A percentile compares a stretch with the other conserved stretches of the same genome.
phyloP scores from a whole-genome alignment of 1,284 basidiomycete genomes.

The Earliella scabrosa region DNA sequence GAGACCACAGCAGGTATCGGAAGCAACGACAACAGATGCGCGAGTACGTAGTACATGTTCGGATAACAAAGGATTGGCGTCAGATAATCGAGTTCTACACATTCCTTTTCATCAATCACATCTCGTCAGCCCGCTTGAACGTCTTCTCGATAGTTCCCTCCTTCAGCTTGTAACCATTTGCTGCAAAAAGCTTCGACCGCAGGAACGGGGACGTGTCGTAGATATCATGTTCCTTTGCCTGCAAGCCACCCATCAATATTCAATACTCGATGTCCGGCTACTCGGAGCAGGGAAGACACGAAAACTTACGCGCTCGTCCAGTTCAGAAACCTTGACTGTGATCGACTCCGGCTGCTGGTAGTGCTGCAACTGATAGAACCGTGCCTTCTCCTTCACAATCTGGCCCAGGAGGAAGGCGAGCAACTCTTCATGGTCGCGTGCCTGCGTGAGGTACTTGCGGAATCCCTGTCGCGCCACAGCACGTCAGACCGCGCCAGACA shows the following conservation, averaged over 20 bases:
- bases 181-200: slow-evolving; percentile 80
- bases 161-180: slow-evolving; percentile 86
- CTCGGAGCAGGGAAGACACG: not conserved
- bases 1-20: not conserved
- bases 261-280: not conserved
- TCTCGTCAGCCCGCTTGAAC: slow-evolving; percentile 43
- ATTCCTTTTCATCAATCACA: slow-evolving; percentile 3
- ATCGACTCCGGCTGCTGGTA: slow-evolving; percentile 80
- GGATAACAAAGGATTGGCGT: not conserved
- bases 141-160: slow-evolving; percentile 72
- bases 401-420: slow-evolving; percentile 94
- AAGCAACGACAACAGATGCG: not conserved
- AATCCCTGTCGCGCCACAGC: slow-evolving; percentile 65
- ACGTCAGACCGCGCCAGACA: slow-evolving; percentile 4
- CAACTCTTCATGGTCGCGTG: slow-evolving; percentile 94
- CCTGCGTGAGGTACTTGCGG: slow-evolving; percentile 96
- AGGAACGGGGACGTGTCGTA: slow-evolving; percentile 91
- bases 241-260: not conserved
- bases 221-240: slow-evolving; percentile 96
- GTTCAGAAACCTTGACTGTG: slow-evolving; percentile 74
- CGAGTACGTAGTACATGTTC: not conserved
- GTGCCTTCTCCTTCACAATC: slow-evolving; percentile 93
- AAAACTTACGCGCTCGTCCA: slow-evolving; percentile 79
- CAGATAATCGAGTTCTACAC: not conserved
- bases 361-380: slow-evolving; percentile 78